These are phyloP conservation scores for Melastoma candidum DNA, from an alignment of 441 rosid species.

Conservation along the genomic window DNA sequence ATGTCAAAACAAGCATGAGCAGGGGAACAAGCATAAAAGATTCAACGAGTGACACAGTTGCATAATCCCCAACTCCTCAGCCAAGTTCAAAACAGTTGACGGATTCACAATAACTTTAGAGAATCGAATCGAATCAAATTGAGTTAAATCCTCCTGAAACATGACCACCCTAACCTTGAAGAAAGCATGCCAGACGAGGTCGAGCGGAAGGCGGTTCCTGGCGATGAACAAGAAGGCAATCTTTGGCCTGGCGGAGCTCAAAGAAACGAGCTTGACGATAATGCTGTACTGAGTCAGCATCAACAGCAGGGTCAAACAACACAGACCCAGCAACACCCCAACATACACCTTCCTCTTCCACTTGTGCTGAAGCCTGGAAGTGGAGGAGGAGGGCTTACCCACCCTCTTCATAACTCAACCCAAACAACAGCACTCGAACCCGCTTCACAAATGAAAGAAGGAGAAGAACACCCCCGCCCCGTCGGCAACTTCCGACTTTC, in stretches of 20 bases:
- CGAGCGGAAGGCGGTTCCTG: conserved; percentile 79
- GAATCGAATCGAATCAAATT: neutral
- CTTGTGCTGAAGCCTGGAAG: conserved; percentile 18
- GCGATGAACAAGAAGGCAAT: conserved; percentile 83
- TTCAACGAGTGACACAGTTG: no score
- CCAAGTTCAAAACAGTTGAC: no score
- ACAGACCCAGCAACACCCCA: conserved; percentile 35
- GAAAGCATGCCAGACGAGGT: conserved; percentile 73
- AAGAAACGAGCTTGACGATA: conserved; percentile 31
- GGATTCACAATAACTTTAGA: no score
- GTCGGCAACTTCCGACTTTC: no score
- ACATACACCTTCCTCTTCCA: conserved; percentile 61
- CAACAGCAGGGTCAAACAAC: conserved; percentile 42
- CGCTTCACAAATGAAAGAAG: no score
- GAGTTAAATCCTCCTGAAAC: neutral
- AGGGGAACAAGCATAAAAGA: no score
- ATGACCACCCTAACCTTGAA: conserved; percentile 36
- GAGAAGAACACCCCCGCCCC: no score
- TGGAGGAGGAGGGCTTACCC: no score
- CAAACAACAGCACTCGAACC: no score
- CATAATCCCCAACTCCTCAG: no score
- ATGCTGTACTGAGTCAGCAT: conserved; percentile 49
- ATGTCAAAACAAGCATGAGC: no score
- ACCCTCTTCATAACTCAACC: no score
- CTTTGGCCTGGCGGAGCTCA: conserved; percentile 34